Evolutionary conservation across 805 yeast species (phyloP), one percentile per base, ranked within the genome.

Genomic region (Starmerella lactis-condensi): DNA sequence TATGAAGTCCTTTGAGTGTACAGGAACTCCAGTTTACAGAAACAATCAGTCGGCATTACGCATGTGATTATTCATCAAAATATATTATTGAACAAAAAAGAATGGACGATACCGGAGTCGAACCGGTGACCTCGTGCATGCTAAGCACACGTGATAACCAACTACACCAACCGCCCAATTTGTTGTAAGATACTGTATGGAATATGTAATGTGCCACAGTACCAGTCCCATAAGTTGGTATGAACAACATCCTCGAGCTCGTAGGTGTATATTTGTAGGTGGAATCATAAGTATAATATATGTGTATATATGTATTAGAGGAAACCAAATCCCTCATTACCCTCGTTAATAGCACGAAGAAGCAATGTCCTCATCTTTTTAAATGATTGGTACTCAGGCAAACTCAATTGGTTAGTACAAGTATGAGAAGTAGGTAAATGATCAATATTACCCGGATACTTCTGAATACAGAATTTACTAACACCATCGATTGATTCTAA

Each of bases 381-480:
- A 50, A 85, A 89, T 5, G 76, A 69, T 32, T 75, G 92, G 54
- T 89, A 89, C 16, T 81, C 89, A 0, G 99, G 99, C 32, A 89
- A 57, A 50, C 81, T 93, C 36, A 89, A 63, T 55, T 85, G 96
- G 55, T 89, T 89, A 61, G 83, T 85, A 54, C 99, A 89, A 3
- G 96, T 89, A 51, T 89, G 98, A 0, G 95, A 79, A 0, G 93
- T 73, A 2, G 99, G 99, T 36, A 89, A 62, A 39, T 96, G 67
- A 34, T 79, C 91, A 6, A 72, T 67, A 8, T 75, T 56, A 1
- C 93, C 93, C 52, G 76, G 82, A 45, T 79, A 94, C 35, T 91
- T 65, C 49, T 81, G 94, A 35, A 89, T 78, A 38, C 77, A 72
- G 54, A 89, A 89, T 48, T 78, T 78, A 28, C 82, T 70, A 6